Evolutionary conservation across 345 rosid species (phyloP).

Genomic region (Salix exigua): DNA sequence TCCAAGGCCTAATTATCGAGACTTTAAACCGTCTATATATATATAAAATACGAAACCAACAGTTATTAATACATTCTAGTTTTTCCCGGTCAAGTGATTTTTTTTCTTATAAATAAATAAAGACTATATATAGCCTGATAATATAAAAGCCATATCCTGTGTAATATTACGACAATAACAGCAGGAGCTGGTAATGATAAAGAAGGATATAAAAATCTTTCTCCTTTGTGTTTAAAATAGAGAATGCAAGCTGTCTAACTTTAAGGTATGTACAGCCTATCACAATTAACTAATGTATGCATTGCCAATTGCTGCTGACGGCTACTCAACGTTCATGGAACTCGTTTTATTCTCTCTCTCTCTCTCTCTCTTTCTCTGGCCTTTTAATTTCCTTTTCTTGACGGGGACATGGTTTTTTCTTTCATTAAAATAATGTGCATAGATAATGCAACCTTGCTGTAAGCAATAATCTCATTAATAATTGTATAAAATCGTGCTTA

Average conservation of each 20-base stretch:
- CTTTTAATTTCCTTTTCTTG: neutral
- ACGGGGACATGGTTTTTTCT: neutral
- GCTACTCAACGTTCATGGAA: slow-evolving; percentile 9
- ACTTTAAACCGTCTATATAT: no score
- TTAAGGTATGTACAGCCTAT: slow-evolving; percentile 13
- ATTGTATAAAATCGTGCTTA: neutral
- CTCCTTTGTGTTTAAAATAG: neutral
- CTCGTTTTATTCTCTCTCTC: neutral
- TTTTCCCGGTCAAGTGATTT: no score
- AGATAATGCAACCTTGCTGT: slow-evolving; percentile 7
- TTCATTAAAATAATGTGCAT: neutral
- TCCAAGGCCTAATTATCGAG: no score
- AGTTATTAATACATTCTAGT: no score
- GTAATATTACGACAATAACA: neutral
- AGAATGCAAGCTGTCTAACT: slow-evolving; percentile 21
- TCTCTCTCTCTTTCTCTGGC: neutral
- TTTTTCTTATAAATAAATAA: no score
- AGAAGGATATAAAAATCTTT: no score
- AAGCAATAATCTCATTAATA: neutral
- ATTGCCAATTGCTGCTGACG: neutral
- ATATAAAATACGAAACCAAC: no score
- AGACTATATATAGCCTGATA: neutral
- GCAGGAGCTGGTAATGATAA: neutral
- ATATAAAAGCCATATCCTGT: neutral
- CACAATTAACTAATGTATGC: neutral